Conservation (phyloP, 768 basidiomycete genomes). For the Naganishia kalamii region DNA sequence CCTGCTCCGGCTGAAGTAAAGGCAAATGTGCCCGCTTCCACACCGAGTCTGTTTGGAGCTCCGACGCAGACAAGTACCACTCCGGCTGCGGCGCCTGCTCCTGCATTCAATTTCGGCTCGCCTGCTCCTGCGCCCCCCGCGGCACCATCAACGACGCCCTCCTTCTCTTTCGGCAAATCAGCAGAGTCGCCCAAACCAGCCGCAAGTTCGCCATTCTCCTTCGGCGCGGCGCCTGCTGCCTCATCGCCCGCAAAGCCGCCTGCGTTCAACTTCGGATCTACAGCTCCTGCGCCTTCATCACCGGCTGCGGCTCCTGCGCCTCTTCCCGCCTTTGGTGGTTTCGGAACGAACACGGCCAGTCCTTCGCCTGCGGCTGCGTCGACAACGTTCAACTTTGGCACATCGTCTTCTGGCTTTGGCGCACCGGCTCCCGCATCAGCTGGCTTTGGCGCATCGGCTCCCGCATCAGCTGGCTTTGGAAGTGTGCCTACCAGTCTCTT, state of each 20-base stretch:
- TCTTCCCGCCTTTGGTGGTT: neutral
- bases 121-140: neutral
- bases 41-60: neutral
- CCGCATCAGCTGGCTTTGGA: neutral
- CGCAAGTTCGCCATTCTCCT: neutral
- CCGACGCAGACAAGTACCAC: neutral
- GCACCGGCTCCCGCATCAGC: neutral
- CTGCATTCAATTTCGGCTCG: constrained; percentile 7
- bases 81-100: neutral
- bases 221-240: neutral
- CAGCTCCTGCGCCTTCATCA: neutral
- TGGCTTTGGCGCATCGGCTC: neutral
- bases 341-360: neutral
- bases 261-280: constrained; percentile 1
- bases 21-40: neutral
- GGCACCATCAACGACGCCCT: constrained; percentile 3
- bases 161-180: constrained; percentile 2
- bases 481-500: neutral
- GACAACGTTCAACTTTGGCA: neutral
- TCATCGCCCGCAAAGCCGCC: neutral
- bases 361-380: neutral
- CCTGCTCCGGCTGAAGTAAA: neutral
- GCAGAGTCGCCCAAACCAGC: constrained; percentile 6
- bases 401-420: neutral
- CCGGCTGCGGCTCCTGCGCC: neutral